Base-by-base conservation (phyloP, 257 asterid genomes). In the Haberlea rhodopensis region DNA sequence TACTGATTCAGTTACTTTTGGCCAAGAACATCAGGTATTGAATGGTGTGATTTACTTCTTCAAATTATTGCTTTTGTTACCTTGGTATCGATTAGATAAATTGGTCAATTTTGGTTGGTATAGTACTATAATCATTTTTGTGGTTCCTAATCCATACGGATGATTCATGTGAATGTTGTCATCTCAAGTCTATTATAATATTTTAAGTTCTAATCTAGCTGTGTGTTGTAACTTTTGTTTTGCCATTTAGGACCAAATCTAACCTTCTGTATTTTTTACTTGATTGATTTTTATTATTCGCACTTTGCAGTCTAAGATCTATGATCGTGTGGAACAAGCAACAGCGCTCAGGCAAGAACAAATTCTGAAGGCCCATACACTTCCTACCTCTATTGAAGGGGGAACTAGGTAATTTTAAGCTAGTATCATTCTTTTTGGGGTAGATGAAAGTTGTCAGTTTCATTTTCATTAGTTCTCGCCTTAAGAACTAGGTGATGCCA, bases 1-100 rank as follows among this genome's bases (percentile, higher is more conserved):
- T 80, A 66, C 81, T 32, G 96, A 90, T 66, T 68, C 90, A 61
- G 79, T 72, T 57, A 28, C 89, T 68, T 80, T 82, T 78, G 80
- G 84, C 67, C 82, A 74, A 70, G 86, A 89, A 67, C 92, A 84
- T 69, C 99, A 87, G 96, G 99, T 92, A 76, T 67, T 65, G 64
- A 54, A 62, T 61, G 28, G 22, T 61, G 68, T 49, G 55, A 52
- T 58, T 59, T 62, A 28, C 49, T 54, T 37, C 18, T 69, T 34
- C 8, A 45, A 74, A 62, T 21, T 24, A 5, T 37, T 49, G 29
- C 51, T 43, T 8, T 66, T 29, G 20, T 16, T 55, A 32, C 11
- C 51, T 43, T 5, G 51, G 51, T 43, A 16, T 43, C 2, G 2
- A 8, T 43, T 43, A 43, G 19, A 43, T 16, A 15, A 15, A 43